Conservation (phyloP, 345 rosid species). For the Gossypium ekmanianum region DNA sequence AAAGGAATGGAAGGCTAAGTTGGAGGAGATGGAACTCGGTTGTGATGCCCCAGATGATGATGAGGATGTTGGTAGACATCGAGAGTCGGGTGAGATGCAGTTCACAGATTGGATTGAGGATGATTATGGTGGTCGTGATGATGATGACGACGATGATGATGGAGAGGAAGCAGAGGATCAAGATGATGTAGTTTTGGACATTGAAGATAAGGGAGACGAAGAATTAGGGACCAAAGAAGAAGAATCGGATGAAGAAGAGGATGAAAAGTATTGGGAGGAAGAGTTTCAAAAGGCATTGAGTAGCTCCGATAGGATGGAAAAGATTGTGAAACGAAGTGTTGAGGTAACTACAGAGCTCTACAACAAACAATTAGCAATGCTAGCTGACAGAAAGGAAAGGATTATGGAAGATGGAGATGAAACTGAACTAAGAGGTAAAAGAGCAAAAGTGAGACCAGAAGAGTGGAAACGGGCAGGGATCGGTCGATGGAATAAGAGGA, state of each 20-base stretch:
- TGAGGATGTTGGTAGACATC: constrained; percentile 29
- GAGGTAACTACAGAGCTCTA: constrained; percentile 44
- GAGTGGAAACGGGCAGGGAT: constrained; percentile 76
- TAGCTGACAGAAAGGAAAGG: constrained; percentile 25
- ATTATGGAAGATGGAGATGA: constrained; percentile 57
- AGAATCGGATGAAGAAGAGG: constrained; percentile 51
- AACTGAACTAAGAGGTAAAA: constrained; percentile 53
- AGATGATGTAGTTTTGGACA: constrained; percentile 36
- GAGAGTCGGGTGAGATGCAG: constrained; percentile 34
- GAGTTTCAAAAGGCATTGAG: constrained; percentile 57
- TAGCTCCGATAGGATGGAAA: constrained; percentile 76
- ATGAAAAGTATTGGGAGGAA: constrained; percentile 62
- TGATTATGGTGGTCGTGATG: constrained; percentile 1
- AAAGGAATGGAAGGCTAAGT: constrained; percentile 88
- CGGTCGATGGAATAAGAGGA: constrained; percentile 75
- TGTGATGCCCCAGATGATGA: constrained; percentile 95
- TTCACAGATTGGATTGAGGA: constrained; percentile 49
- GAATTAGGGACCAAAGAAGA: constrained; percentile 25
- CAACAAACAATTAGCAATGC: constrained; percentile 50
- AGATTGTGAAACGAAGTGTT: constrained; percentile 56
- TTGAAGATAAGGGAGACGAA: constrained; percentile 36
- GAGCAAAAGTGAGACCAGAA: constrained; percentile 66
- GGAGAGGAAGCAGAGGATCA: constrained; percentile 25
- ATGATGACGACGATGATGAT: constrained; percentile 31
- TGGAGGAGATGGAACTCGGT: constrained; percentile 94